Conservation (phyloP, 2,329 filamentous ascomycete species). For the Neofusicoccum kwambonambiense region DNA sequence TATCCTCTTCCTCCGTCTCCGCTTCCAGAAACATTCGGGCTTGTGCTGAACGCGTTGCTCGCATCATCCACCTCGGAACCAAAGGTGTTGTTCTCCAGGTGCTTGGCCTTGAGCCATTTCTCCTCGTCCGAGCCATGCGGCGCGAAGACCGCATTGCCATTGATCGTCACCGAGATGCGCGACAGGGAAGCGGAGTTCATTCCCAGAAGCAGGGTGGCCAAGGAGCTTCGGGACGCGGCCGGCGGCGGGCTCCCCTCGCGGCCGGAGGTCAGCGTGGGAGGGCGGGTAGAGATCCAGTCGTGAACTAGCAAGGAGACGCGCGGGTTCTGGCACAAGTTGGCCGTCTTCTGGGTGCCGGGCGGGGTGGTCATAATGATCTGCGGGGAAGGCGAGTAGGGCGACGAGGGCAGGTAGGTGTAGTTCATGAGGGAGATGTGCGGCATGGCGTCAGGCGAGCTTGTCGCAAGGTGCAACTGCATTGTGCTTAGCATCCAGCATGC, state of each 20-base stretch:
- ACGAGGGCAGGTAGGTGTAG: slow-evolving; percentile 87
- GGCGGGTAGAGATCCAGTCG: slow-evolving; percentile 94
- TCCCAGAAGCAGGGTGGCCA: slow-evolving; percentile 82
- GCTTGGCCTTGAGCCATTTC: slow-evolving; percentile 74
- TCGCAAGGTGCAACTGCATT: slow-evolving; percentile 86
- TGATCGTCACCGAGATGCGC: slow-evolving; percentile 90
- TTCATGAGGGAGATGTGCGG: slow-evolving; percentile 98
- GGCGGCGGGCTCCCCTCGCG: slow-evolving; percentile 63
- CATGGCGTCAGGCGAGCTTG: slow-evolving; percentile 76
- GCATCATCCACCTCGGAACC: slow-evolving; percentile 45
- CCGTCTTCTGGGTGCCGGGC: slow-evolving; percentile 72
- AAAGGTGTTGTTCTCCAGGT: slow-evolving; percentile 92
- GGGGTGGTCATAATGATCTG: slow-evolving; percentile 92
- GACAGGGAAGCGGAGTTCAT: slow-evolving; percentile 86
- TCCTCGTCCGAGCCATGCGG: slow-evolving; percentile 76
- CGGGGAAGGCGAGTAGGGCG: slow-evolving; percentile 62
- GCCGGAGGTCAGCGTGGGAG: slow-evolving; percentile 64
- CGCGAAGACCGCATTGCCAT: slow-evolving; percentile 77
- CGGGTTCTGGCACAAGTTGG: slow-evolving; percentile 79
- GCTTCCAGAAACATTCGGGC: slow-evolving; percentile 37
- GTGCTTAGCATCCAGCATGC: neutral
- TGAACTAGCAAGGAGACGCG: slow-evolving; percentile 93
- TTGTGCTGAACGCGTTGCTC: slow-evolving; percentile 27
- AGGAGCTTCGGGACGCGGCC: slow-evolving; percentile 60
- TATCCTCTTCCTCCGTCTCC: slow-evolving; percentile 56